Conservation (phyloP, 208 protist species). For the Trypanosoma avium region DNA sequence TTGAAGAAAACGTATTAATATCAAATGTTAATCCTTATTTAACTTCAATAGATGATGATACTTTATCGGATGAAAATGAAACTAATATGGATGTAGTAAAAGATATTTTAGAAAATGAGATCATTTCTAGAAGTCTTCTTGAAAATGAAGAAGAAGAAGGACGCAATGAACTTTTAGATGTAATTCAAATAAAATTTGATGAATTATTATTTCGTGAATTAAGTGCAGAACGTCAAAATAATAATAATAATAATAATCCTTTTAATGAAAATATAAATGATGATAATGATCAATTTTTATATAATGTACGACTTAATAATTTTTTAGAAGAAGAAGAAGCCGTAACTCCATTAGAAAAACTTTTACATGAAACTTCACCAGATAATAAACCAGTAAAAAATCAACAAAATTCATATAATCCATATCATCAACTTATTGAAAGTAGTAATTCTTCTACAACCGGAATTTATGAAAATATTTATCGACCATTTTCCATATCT, state of each 20-base stretch:
- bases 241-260: background rate
- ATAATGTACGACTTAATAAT: slow-evolving; percentile 14
- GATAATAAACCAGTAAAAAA: too few species aligned
- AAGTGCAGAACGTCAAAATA: background rate
- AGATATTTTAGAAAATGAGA: slow-evolving; percentile 1
- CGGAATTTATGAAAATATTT: slow-evolving; percentile 7
- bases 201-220: background rate
- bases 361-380: slow-evolving; percentile 9
- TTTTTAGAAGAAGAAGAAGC: slow-evolving; percentile 16
- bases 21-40: too few species aligned
- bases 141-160: slow-evolving; percentile 4
- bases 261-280: background rate
- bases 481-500: too few species aligned
- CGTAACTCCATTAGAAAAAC: slow-evolving; percentile 21
- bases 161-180: background rate
- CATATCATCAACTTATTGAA: too few species aligned
- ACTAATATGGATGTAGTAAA: background rate
- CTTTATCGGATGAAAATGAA: background rate
- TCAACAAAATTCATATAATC: too few species aligned
- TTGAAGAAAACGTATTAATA: background rate
- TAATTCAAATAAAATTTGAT: background rate
- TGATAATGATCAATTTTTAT: slow-evolving; percentile 18
- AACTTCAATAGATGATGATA: too few species aligned
- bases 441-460: too few species aligned
- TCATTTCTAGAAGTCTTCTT: background rate